Base-by-base conservation (phyloP, 345 rosid species). In the Litchi chinensis region DNA sequence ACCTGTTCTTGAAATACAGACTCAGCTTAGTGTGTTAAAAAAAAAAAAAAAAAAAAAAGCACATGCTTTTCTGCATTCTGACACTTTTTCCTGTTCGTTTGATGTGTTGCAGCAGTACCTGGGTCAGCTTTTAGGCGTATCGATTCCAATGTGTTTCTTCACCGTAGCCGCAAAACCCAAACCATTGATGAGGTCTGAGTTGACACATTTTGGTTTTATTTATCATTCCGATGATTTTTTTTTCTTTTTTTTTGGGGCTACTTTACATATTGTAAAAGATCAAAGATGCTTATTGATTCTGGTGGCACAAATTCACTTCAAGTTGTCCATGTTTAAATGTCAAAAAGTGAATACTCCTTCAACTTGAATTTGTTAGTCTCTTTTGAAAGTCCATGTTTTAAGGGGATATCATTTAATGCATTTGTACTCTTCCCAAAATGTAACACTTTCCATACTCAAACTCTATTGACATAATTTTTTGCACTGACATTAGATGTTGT, bases 131-230 rank as follows among this genome's bases (percentile, higher is more conserved):
- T 93, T 82, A 85, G 82, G 81, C 93, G 85, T 77, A 90, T 94
- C 71, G 76, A 88, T 77, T 82, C 92, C 66, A 96, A 96, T 79
- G 88, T 91, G 84, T 96, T 89, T 86, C 88, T 92, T 87, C 98
- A 93, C 82, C 94, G 99, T 67, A 83, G 85, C 73, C 93, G 95
- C 75, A 94, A 89, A 89, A 85, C 88, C 76, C 99, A 93, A 85
- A 90, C 95, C 77, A 96, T 96, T 37, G 99, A 96, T 76, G 99
- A 96, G 98, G 99, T 96, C 59, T 15, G 81, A 56, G 73, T 74
- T 76, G 68, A 83, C 73, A 65, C 70, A 41, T 6, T 83, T 77
- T 77, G 41, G 2, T 70, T 73, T 69, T 11, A 24, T 41, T 67
- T 37, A 26, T 41, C 57, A 9, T 63, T 64, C 16, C 10, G 43